phyloP scores from a whole-genome alignment of 192 early-diverging fungal species.

The Podila horticola region DNA sequence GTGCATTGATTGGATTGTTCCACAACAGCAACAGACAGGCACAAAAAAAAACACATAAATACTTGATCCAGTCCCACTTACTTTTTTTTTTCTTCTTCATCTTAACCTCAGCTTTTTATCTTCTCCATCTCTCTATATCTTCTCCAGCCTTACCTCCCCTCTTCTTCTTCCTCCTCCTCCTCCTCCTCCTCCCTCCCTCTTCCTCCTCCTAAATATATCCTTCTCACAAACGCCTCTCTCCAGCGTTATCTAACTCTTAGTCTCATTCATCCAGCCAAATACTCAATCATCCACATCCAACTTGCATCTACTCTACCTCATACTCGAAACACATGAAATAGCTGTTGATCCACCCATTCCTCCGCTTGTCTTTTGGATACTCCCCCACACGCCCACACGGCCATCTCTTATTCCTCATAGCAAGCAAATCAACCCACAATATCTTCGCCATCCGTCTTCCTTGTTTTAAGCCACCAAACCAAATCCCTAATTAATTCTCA shows the following conservation, averaged over 20 bases:
- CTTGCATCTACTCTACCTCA: not conserved
- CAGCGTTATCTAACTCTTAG: not conserved
- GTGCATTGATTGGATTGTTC: not conserved
- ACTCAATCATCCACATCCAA: not conserved
- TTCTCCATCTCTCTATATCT: not conserved
- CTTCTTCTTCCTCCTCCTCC: not conserved
- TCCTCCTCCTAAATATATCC: not conserved
- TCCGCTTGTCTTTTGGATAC: not conserved
- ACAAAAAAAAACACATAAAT: constrained; percentile 2
- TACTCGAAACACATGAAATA: constrained; percentile 2
- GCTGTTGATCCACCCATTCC: not conserved
- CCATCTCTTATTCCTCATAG: not conserved
- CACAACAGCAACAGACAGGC: not conserved
- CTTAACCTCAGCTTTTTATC: not conserved
- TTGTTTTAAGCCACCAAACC: not conserved
- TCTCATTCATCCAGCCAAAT: not conserved
- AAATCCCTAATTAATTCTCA: no score
- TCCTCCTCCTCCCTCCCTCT: constrained; percentile 1
- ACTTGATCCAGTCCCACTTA: not conserved
- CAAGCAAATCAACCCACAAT: not conserved
- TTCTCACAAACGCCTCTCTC: not conserved
- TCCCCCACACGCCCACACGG: constrained; percentile 48
- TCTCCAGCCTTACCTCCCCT: constrained; percentile 10
- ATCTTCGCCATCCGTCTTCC: no score
- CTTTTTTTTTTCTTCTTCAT: not conserved